Percentiles rank a stretch among this genome's conserved stretches.
phyloP scores from a whole-genome alignment of 1,139 yeast species.

The Starmera stellimalicola region DNA sequence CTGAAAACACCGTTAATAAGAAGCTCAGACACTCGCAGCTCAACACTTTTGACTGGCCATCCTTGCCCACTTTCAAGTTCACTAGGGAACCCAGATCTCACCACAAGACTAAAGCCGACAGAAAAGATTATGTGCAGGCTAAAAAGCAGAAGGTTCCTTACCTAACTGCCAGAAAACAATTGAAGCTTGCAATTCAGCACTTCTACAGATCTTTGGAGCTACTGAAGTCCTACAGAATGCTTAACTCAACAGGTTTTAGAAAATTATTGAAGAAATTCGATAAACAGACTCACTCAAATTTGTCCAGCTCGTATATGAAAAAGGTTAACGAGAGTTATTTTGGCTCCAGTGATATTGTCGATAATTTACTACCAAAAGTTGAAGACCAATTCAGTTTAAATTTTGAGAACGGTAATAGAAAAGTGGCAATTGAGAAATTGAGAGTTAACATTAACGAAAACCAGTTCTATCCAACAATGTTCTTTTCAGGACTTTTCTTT shows the following conservation, averaged over 20 bases:
- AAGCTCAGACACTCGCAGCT: slow-evolving; percentile 13
- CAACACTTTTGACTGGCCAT: slow-evolving; percentile 40
- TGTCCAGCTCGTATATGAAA: slow-evolving; percentile 48
- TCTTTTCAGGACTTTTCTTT: slow-evolving; percentile 51
- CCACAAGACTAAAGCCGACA: slow-evolving; percentile 17
- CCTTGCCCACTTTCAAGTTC: slow-evolving; percentile 44
- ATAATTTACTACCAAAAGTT: slow-evolving; percentile 47
- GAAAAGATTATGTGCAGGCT: slow-evolving; percentile 27
- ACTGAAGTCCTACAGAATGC: slow-evolving; percentile 61
- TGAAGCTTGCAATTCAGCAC: slow-evolving; percentile 72
- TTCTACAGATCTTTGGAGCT: slow-evolving; percentile 73
- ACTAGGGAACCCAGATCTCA: slow-evolving; percentile 18
- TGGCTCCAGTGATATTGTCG: slow-evolving; percentile 56
- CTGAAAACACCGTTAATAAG: slow-evolving; percentile 9
- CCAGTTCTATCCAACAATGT: slow-evolving; percentile 36
- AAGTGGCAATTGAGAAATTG: slow-evolving; percentile 64
- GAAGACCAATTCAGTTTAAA: slow-evolving; percentile 61
- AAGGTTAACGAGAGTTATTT: slow-evolving; percentile 48
- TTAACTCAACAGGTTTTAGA: slow-evolving; percentile 82
- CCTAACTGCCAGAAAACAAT: slow-evolving; percentile 60
- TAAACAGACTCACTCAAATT: slow-evolving; percentile 47
- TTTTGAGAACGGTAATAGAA: slow-evolving; percentile 67
- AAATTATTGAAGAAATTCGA: slow-evolving; percentile 87
- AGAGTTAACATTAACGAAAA: slow-evolving; percentile 37
- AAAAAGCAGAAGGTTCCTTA: slow-evolving; percentile 42